phyloP scores from a whole-genome alignment of 805 yeast species.

The Cephaloascus fragrans region DNA sequence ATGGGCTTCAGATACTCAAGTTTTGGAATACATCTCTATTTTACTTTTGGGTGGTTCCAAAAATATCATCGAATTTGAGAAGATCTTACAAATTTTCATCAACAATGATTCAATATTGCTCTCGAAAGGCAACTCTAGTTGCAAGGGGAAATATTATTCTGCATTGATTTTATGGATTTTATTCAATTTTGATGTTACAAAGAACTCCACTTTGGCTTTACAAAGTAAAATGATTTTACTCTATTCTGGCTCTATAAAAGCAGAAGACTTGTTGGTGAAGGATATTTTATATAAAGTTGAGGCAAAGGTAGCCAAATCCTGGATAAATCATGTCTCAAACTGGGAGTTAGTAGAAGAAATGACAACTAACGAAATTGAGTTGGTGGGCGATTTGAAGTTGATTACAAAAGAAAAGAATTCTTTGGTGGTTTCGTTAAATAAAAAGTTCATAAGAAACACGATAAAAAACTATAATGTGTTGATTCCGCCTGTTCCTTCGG shows the following conservation, averaged over 20 bases:
- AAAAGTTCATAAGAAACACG: conserved; percentile 38
- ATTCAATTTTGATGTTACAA: conserved; percentile 33
- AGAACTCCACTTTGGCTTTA: conserved; percentile 34
- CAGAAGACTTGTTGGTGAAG: conserved; percentile 56
- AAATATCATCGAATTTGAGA: conserved; percentile 30
- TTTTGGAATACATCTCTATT: conserved; percentile 36
- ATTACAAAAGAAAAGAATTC: conserved; percentile 34
- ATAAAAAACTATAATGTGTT: conserved; percentile 20
- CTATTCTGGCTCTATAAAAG: conserved; percentile 54
- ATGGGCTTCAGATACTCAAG: conserved; percentile 33
- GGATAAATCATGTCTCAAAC: conserved; percentile 52
- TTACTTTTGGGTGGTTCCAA: conserved; percentile 26
- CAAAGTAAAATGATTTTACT: conserved; percentile 40
- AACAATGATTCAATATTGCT: conserved; percentile 38
- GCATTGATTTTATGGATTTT: conserved; percentile 38
- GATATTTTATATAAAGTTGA: conserved; percentile 51
- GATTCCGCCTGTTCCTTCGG: conserved; percentile 16
- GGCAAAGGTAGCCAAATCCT: conserved; percentile 36
- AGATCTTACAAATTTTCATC: conserved; percentile 53
- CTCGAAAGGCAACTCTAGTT: conserved; percentile 11
- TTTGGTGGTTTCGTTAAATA: conserved; percentile 41
- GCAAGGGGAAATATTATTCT: conserved; percentile 26
- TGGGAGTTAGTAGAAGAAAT: conserved; percentile 55
- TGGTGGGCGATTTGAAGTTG: conserved; percentile 37
- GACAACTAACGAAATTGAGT: conserved; percentile 29